Percentiles rank a stretch among this genome's conserved stretches.
Evolutionary conservation across 192 early-diverging fungal species (phyloP).

Genomic region (Linderina pennispora): DNA sequence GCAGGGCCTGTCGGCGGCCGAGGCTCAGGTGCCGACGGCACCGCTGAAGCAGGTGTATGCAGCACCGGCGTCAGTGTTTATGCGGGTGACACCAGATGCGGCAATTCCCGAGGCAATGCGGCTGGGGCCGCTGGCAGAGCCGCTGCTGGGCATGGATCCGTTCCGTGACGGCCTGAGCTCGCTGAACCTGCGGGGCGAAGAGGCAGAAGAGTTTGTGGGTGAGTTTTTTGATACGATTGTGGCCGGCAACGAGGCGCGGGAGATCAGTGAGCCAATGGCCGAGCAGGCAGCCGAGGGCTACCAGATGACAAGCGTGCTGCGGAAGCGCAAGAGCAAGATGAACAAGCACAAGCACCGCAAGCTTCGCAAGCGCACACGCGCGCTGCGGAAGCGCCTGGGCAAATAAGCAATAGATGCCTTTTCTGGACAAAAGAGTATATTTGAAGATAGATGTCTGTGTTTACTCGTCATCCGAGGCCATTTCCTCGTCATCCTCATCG

Average conservation of each 20-base stretch:
- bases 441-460: too few species aligned
- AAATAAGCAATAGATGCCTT: conserved; percentile 42
- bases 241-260: background rate
- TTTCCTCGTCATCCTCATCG: conserved; percentile 21
- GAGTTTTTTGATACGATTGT: conserved; percentile 40
- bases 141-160: conserved; percentile 30
- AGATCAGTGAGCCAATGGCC: conserved; percentile 10
- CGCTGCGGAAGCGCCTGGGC: conserved; percentile 68
- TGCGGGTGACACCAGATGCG: conserved; percentile 23
- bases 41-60: conserved; percentile 37
- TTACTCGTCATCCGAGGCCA: conserved; percentile 24
- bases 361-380: conserved; percentile 67
- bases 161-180: conserved; percentile 18
- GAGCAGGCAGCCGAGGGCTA: conserved; percentile 7
- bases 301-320: conserved; percentile 69
- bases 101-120: conserved; percentile 45
- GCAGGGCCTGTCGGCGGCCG: conserved; percentile 12
- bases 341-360: conserved; percentile 97
- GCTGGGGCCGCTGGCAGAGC: conserved; percentile 34
- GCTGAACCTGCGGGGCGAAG: conserved; percentile 9
- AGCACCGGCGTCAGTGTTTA: conserved; percentile 37
- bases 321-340: conserved; percentile 88
- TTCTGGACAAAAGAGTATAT: too few species aligned
- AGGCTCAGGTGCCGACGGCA: conserved; percentile 22
- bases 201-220: conserved; percentile 29